Evolutionary conservation across 2,329 filamentous ascomycete genomes (phyloP), one percentile per base, ranked within the genome.

Genomic region (Beauveria sp.): DNA sequence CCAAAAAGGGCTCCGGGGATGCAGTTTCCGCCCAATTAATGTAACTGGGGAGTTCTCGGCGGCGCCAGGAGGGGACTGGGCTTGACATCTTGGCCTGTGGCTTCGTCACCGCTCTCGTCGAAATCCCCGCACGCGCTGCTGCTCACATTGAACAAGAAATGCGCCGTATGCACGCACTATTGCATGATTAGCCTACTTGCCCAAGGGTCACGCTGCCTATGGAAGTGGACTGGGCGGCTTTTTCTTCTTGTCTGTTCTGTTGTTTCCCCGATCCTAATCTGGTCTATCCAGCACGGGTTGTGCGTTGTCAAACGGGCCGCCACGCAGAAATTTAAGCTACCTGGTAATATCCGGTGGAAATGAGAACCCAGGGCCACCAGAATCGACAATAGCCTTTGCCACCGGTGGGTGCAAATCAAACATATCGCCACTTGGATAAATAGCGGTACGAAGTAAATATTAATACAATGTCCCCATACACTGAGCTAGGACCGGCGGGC

Each of bases 341-440:
- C 5, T 24, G 6, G 10, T 55, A 56, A 56, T 56, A 56, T 47
- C 55, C 55, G 44, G 43, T 44, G 55, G 55, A 58, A 58, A 48
- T 58, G 55, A 58, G 22, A 57, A 41, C 22, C 30, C 41, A 55
- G 22, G 52, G 24, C 40, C 6, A 40, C 43, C 34, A 48, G 48
- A 40, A 57, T 34, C 12, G 22, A 44, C 37, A 55, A 28, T 20
- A 44, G 24, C 12, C 16, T 55, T 43, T 26, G 2, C 22, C 52
- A 24, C 24, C 24, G 28, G 46, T 48, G 34, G 46, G 20, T 26
- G 55, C 44, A 58, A 57, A 58, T 56, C 28, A 56, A 47, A 47
- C 43, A 37, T 14, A 30, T 22, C n/a, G 53, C 53, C 41, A 55
- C 41, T n/a, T 2, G 20, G 9, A 51, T n/a, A 10, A 51, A 18